phyloP scores from a whole-genome alignment of 2,329 filamentous ascomycete species.

The Pyricularia grisea region DNA sequence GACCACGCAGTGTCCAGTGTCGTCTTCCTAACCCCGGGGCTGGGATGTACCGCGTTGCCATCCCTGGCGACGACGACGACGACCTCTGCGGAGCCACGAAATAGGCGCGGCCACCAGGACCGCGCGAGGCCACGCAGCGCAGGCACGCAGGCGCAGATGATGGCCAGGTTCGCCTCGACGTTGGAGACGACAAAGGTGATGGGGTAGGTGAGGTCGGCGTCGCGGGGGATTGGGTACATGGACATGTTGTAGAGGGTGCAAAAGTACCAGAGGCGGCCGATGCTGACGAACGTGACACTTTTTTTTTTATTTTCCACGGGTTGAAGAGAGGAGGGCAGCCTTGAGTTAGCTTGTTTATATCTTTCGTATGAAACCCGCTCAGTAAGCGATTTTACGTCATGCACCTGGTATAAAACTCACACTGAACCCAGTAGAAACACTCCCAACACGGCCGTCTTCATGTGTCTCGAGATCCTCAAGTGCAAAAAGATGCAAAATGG shows the following conservation, averaged over 20 bases:
- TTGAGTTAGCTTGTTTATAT: constrained; percentile 6
- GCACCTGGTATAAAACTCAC: constrained; percentile 10
- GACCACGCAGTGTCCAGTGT: background rate
- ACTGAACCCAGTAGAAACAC: constrained; percentile 22
- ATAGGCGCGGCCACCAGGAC: constrained; percentile 9
- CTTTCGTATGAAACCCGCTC: too few species aligned
- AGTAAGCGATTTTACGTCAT: too few species aligned
- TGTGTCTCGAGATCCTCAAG: constrained; percentile 20
- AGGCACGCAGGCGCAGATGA: constrained; percentile 27
- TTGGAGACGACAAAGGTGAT: constrained; percentile 21
- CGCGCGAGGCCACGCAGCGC: constrained; percentile 25
- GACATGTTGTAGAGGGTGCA: constrained; percentile 5
- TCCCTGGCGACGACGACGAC: background rate
- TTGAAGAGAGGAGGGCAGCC: background rate
- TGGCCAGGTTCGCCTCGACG: constrained; percentile 27
- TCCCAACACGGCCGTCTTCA: constrained; percentile 23
- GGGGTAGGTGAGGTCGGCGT: constrained; percentile 17
- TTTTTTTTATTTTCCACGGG: too few species aligned
- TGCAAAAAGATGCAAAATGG: constrained; percentile 24
- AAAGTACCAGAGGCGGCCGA: constrained; percentile 17
- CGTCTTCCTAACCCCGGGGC: background rate
- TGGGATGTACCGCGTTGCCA: background rate
- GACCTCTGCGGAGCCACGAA: background rate
- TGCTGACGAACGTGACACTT: constrained; percentile 18
- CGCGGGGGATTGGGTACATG: constrained; percentile 9